phyloP scores from a whole-genome alignment of 208 protist genomes.

The Borovskyia barvae region DNA sequence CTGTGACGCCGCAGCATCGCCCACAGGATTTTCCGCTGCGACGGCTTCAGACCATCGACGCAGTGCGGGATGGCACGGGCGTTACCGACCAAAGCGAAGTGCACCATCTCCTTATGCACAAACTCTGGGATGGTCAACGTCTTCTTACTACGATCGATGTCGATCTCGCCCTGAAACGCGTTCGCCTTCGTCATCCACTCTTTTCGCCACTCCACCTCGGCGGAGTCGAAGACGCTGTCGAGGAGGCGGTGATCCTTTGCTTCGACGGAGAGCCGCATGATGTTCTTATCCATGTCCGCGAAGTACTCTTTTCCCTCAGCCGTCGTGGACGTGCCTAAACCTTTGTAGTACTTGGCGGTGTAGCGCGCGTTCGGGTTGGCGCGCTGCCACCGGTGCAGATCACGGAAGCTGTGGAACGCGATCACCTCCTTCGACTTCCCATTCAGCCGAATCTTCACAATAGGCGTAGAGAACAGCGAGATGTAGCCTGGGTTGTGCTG shows the following conservation, averaged over 20 bases:
- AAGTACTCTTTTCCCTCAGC: constrained; percentile 99
- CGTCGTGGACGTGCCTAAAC: constrained; percentile 96
- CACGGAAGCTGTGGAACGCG: constrained; percentile 98
- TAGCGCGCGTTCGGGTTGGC: constrained; percentile 58
- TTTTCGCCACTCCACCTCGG: constrained; percentile 97
- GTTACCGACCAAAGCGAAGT: constrained; percentile 96
- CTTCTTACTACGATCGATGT: constrained; percentile 88
- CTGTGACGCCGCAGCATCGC: constrained; percentile 88
- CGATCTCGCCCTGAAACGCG: constrained; percentile 81
- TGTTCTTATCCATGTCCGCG: constrained; percentile 93
- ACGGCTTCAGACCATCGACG: constrained; percentile 99
- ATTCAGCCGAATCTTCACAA: constrained; percentile 96
- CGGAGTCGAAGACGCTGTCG: constrained; percentile 98
- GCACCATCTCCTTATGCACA: constrained; percentile 99
- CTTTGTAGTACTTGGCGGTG: constrained; percentile 99
- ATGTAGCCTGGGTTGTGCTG: constrained; percentile 84
- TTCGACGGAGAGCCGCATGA: constrained; percentile 92
- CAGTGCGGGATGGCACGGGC: constrained; percentile 83
- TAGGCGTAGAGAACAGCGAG: constrained; percentile 99
- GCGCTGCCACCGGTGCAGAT: constrained; percentile 96
- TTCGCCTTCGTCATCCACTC: constrained; percentile 97
- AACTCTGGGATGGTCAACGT: constrained; percentile 94
- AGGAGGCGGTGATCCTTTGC: constrained; percentile 92
- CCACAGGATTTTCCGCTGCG: constrained; percentile 99
- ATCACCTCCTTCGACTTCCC: constrained; percentile 66